Base-by-base conservation (phyloP, 2,329 filamentous ascomycete genomes). In the Colletotrichum euphorbiae region DNA sequence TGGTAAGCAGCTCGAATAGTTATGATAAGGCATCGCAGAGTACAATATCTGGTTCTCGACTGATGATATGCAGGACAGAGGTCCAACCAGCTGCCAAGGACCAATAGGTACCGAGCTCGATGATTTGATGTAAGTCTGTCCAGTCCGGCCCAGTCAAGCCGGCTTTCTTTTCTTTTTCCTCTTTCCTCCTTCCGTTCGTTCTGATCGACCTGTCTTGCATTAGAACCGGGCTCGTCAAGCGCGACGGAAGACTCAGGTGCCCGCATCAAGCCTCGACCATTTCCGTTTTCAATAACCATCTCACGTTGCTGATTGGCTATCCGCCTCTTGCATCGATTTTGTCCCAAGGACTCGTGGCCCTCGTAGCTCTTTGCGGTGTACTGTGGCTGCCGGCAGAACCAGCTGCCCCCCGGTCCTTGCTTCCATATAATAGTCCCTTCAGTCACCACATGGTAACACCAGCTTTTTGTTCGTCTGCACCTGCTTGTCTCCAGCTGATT, bases 261-360 rank as follows among this genome's bases (percentile, higher is more conserved):
- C 40, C 55, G 17, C 61, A 65, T 68, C 21, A 46, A 51, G 61
- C 48, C 66, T 65, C 60, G 66, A 54, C 66, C 55, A 21, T 38
- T 68, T 68, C 66, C 66, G 66, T 68, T 68, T 68, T 68, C 66
- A 64, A 68, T 42, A 40, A 65, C 55, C n/a, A 42, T 17, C 38
- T 65, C 36, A 45, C 60, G 38, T 57, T 54, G 52, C 45, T 56
- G 61, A 54, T 52, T 65, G 60, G 46, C 65, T 52, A 58, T 38
- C 46, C 46, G 52, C 52, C 46, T 68, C 54, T 51, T 58, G 45
- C 45, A 59, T 58, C 52, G 40, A 65, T 68, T 52, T 52, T 45
- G 52, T 54, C 60, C 28, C 60, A 64, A 63, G 45, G 65, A 65
- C 52, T 59, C 61, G 54, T 33, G 40, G 42, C 58, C 17, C 33